Percentiles rank a stretch among this genome's conserved stretches.
These are phyloP conservation scores for Torulaspora pretoriensis DNA, from an alignment of 1,139 yeast genomes.

Conservation along the genomic window DNA sequence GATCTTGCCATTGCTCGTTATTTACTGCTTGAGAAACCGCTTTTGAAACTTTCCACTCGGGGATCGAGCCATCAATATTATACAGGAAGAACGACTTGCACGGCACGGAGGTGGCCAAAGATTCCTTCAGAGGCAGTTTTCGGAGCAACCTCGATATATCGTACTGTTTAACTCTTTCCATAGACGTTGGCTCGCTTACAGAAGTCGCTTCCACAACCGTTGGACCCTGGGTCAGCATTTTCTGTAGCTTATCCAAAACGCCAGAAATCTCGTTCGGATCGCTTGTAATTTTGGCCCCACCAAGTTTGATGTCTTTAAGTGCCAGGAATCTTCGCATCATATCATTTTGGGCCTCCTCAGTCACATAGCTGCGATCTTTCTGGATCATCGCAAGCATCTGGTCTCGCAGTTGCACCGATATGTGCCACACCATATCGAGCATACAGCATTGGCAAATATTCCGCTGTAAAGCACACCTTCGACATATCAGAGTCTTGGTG, in stretches of 20 bases:
- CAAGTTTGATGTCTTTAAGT: slow-evolving; percentile 42
- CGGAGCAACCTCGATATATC: slow-evolving; percentile 20
- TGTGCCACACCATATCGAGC: slow-evolving; percentile 73
- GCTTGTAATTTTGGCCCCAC: slow-evolving; percentile 39
- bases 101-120: slow-evolving; percentile 11
- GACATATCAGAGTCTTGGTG: slow-evolving; percentile 47
- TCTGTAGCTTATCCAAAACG: slow-evolving; percentile 33
- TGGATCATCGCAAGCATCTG: slow-evolving; percentile 77
- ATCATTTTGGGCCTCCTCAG: slow-evolving; percentile 45
- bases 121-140: slow-evolving; percentile 23
- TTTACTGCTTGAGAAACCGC: slow-evolving; percentile 19
- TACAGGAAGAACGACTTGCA: slow-evolving; percentile 27
- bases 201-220: neutral
- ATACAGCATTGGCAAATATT: slow-evolving; percentile 88
- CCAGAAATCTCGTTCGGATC: slow-evolving; percentile 36
- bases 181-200: neutral
- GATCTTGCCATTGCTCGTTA: slow-evolving; percentile 25
- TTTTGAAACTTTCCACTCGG: slow-evolving; percentile 32
- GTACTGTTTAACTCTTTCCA: slow-evolving; percentile 10
- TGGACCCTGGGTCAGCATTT: slow-evolving; percentile 11
- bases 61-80: slow-evolving; percentile 28
- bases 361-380: slow-evolving; percentile 40
- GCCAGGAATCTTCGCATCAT: slow-evolving; percentile 54
- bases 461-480: slow-evolving; percentile 70
- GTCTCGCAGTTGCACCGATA: slow-evolving; percentile 75